Percentiles rank a stretch among this genome's conserved stretches.
Conservation (phyloP, 2,329 filamentous ascomycete genomes). For the Ascochyta clinopodiicola region DNA sequence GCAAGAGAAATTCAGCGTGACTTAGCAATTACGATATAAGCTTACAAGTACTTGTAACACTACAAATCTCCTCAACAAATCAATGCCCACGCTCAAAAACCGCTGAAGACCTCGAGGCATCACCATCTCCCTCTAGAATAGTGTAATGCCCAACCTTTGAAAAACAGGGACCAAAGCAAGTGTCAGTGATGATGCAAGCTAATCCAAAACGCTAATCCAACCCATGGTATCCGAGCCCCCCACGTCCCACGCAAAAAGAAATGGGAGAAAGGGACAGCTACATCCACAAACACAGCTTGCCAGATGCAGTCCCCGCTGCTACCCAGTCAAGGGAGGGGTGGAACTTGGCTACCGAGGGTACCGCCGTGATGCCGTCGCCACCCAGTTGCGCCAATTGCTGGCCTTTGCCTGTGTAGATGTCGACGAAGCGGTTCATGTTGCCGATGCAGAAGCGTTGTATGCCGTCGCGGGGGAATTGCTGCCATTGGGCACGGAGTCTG, state of each 20-base stretch:
- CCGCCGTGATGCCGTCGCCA: conserved; percentile 89
- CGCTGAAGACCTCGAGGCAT: too few relatives aligned
- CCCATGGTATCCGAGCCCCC: not conserved
- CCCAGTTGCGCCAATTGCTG: conserved; percentile 88
- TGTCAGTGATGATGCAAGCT: too few relatives aligned
- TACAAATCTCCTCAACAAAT: too few relatives aligned
- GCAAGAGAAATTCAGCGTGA: too few relatives aligned
- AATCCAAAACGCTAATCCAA: not conserved
- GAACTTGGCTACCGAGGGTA: conserved; percentile 90
- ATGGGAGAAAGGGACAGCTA: conserved; percentile 46
- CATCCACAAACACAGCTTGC: conserved; percentile 92
- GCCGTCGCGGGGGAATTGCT: conserved; percentile 75
- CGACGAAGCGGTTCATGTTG: conserved; percentile 98
- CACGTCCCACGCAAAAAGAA: not conserved
- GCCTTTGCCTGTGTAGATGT: conserved; percentile 82
- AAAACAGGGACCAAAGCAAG: too few relatives aligned
- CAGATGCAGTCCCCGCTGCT: conserved; percentile 86
- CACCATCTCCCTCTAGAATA: too few relatives aligned
- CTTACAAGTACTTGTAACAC: too few relatives aligned
- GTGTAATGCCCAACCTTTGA: too few relatives aligned
- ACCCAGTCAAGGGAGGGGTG: conserved; percentile 91
- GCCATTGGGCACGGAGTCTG: conserved; percentile 85
- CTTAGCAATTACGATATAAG: too few relatives aligned
- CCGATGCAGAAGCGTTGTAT: conserved; percentile 90
- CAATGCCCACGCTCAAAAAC: too few relatives aligned